Conservation (phyloP, 192 early-diverging fungal genomes). For the Coemansia sp. region DNA sequence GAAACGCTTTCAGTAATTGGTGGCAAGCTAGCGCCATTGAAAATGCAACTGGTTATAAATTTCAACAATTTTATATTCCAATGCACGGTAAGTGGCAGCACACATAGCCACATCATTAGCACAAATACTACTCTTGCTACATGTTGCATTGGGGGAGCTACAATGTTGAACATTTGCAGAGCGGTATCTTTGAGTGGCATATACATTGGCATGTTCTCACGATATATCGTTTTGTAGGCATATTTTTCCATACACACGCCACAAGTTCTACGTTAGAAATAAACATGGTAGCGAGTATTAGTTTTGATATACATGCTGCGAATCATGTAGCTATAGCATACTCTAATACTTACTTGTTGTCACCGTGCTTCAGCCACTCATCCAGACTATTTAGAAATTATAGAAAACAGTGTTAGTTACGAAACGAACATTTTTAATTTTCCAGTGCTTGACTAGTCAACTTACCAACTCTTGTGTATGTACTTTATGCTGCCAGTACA, state of each 20-base stretch:
- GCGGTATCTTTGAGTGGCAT: conserved; percentile 32
- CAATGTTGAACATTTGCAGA: conserved; percentile 28
- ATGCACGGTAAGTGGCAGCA: conserved; percentile 70
- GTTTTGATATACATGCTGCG: background rate
- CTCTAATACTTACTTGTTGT: conserved; percentile 54
- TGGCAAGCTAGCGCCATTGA: background rate
- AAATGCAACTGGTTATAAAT: background rate
- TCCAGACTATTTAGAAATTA: conserved; percentile 52
- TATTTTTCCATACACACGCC: conserved; percentile 6
- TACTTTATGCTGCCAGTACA: conserved; percentile 87
- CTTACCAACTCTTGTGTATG: conserved; percentile 75
- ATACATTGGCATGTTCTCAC: background rate
- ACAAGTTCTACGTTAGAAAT: conserved; percentile 5
- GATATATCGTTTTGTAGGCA: conserved; percentile 8
- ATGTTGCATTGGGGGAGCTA: conserved; percentile 23
- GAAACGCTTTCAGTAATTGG: background rate
- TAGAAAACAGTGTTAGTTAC: background rate
- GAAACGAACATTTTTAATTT: background rate
- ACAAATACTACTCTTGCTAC: conserved; percentile 24
- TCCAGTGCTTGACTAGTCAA: background rate
- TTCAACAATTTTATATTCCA: conserved; percentile 40
- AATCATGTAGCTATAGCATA: background rate
- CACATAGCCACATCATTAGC: conserved; percentile 68
- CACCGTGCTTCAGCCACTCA: conserved; percentile 72
- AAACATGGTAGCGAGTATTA: background rate